Evolutionary conservation across 1,284 basidiomycete species (phyloP), one percentile per base, ranked within the genome.

Genomic region (Apiotrichum montevideense): DNA sequence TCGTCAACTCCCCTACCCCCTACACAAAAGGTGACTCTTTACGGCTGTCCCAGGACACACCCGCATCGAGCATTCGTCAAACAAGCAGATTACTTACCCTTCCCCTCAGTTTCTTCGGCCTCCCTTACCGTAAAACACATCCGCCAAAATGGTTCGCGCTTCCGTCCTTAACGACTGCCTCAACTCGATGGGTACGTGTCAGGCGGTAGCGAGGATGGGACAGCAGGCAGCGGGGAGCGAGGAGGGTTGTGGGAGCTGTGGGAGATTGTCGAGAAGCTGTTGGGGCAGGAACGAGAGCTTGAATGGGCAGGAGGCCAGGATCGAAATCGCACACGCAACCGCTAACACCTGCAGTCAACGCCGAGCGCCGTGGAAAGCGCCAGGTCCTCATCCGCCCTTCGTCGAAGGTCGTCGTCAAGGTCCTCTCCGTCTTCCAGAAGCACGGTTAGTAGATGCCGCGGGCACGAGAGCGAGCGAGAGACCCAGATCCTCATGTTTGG

Each of bases 321-420:
- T 29, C 29, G 29, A 29, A 29, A 29, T 3, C 29, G 29, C 29
- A 29, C 29, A 29, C 29, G 29, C 29, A 29, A 29, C 29, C 29
- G 15, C 14, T 8, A 44, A 44, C 14, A 6, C 3, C 4, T 10
- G 49, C 37, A 32, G 89, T 94, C 86, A 97, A 97, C 71, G 93
- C 94, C 73, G 94, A 97, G 83, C 89, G 91, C 77, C 88, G 91
- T 75, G 94, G 93, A 76, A 97, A 97, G 84, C 90, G 91, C 71
- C 93, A 97, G 82, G 93, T 97, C 65, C 86, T 97, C 67, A 85
- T 97, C 79, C 86, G 93, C 57, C 93, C 93, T 62, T 91, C 89
- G 21, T 94, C 90, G 66, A 97, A 97, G 81, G 93, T 97, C 78
- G 85, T 96, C 68, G 86, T 97, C 70, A 95, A 95, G 79, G 94